These are phyloP conservation scores for Starmerella potacharoeniae DNA, from an alignment of 805 yeast species.

Conservation along the genomic window DNA sequence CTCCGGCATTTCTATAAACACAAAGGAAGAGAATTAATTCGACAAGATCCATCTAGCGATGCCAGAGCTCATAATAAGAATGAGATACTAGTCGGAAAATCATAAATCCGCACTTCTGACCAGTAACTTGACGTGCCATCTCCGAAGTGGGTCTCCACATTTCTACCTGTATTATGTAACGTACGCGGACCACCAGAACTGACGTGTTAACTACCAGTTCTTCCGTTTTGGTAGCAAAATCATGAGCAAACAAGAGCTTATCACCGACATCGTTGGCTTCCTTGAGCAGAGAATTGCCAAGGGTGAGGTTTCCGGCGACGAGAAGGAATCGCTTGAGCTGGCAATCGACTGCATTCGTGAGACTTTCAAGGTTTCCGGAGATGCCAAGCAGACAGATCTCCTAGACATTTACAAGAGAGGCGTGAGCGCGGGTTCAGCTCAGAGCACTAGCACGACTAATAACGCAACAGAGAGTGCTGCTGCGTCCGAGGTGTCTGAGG, in stretches of 20 bases:
- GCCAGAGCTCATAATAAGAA: no score
- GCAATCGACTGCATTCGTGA: constrained; percentile 89
- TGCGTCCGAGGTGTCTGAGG: constrained; percentile 26
- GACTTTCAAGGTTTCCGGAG: constrained; percentile 57
- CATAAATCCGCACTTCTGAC: no score
- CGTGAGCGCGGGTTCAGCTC: background rate
- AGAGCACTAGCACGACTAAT: background rate
- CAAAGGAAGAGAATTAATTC: no score
- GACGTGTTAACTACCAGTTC: background rate
- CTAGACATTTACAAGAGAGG: constrained; percentile 17
- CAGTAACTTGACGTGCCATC: no score
- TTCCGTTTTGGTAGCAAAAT: background rate
- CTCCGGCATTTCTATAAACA: no score
- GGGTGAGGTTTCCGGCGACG: constrained; percentile 64
- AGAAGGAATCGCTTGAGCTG: constrained; percentile 78
- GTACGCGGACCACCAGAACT: no score
- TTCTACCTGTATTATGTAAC: background rate
- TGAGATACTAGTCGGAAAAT: no score
- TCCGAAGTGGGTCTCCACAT: no score
- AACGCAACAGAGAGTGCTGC: constrained; percentile 16
- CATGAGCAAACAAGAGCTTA: constrained; percentile 31
- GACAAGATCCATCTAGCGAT: no score
- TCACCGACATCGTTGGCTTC: constrained; percentile 63
- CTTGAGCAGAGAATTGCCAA: constrained; percentile 46
- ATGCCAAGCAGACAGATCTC: constrained; percentile 22